phyloP scores from a whole-genome alignment of 495 filamentous ascomycete genomes.

The Podospora australis region DNA sequence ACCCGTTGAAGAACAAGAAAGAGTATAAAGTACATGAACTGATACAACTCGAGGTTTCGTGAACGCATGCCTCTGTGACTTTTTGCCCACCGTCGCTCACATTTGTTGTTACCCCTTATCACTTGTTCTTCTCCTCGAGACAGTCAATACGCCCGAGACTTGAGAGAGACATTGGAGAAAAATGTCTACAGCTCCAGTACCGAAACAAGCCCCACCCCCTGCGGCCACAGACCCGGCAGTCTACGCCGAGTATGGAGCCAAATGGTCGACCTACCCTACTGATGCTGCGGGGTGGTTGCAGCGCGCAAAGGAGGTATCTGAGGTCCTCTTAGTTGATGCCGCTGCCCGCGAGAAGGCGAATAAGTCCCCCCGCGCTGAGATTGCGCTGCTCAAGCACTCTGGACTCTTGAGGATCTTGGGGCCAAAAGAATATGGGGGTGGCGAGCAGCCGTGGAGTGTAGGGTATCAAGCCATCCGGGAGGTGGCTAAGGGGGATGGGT shows the following conservation, averaged over 20 bases:
- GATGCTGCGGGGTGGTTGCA: slow-evolving; percentile 42
- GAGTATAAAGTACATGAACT: too few species aligned
- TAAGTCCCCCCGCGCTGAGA: slow-evolving; percentile 50
- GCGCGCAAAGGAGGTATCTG: slow-evolving; percentile 47
- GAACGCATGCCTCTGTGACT: too few species aligned
- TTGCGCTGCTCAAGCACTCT: slow-evolving; percentile 50
- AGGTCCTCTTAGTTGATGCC: slow-evolving; percentile 48
- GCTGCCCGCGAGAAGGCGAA: slow-evolving; percentile 48
- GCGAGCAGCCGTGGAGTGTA: slow-evolving; percentile 50
- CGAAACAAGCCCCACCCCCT: too few species aligned
- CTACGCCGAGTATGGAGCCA: slow-evolving; percentile 41
- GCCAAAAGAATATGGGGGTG: slow-evolving; percentile 49
- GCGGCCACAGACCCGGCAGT: slow-evolving; percentile 44
- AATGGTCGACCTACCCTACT: slow-evolving; percentile 41
- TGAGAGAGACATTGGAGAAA: too few species aligned
- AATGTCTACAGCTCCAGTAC: too few species aligned
- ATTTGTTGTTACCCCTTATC: too few species aligned
- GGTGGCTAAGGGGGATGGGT: slow-evolving; percentile 53
- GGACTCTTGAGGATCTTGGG: slow-evolving; percentile 52
- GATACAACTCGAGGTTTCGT: too few species aligned
- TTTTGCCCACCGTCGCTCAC: too few species aligned
- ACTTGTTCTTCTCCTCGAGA: too few species aligned
- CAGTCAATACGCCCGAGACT: too few species aligned
- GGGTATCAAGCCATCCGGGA: slow-evolving; percentile 53
- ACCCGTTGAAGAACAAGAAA: too few species aligned